A percentile compares a stretch with the other conserved stretches of the same genome.
Conservation (phyloP, 257 asterid species). For the Nicotiana sylvestris region DNA sequence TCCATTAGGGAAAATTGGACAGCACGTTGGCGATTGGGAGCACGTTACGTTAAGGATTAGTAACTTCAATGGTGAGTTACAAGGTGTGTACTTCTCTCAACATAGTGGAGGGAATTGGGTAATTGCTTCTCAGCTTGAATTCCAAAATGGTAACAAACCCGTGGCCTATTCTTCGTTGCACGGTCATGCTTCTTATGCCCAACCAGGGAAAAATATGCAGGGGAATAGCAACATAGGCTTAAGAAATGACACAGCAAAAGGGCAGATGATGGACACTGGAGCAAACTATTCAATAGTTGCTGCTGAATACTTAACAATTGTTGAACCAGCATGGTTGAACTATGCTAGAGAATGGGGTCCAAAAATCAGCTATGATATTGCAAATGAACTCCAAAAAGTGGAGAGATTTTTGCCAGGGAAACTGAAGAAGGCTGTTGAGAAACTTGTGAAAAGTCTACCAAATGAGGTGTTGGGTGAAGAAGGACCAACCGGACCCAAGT, state of each 20-base stretch:
- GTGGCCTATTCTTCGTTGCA: conserved; percentile 60
- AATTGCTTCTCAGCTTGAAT: conserved; percentile 45
- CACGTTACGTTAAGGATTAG: conserved; percentile 77
- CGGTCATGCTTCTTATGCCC: conserved; percentile 67
- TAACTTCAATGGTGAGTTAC: conserved; percentile 65
- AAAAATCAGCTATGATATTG: conserved; percentile 44
- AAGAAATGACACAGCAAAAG: conserved; percentile 53
- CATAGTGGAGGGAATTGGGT: conserved; percentile 67
- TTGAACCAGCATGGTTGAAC: conserved; percentile 64
- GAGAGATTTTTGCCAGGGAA: conserved; percentile 52
- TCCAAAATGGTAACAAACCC: conserved; percentile 43
- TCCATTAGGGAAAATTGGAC: conserved; percentile 52
- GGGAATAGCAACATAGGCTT: conserved; percentile 58
- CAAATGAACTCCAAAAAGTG: conserved; percentile 49
- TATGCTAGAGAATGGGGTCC: conserved; percentile 83
- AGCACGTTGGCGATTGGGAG: conserved; percentile 90
- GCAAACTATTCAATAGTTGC: conserved; percentile 29
- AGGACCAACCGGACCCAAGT: conserved; percentile 85
- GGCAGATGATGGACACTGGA: conserved; percentile 40
- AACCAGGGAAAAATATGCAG: conserved; percentile 49
- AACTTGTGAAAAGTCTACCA: conserved; percentile 46
- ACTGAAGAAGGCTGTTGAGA: conserved; percentile 39
- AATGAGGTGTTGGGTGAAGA: conserved; percentile 72
- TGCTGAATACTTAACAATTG: conserved; percentile 39
- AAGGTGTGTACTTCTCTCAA: conserved; percentile 50